Evolutionary conservation across 1,284 basidiomycete species (phyloP), one percentile per base, ranked within the genome.

Genomic region (Serendipita sp.): DNA sequence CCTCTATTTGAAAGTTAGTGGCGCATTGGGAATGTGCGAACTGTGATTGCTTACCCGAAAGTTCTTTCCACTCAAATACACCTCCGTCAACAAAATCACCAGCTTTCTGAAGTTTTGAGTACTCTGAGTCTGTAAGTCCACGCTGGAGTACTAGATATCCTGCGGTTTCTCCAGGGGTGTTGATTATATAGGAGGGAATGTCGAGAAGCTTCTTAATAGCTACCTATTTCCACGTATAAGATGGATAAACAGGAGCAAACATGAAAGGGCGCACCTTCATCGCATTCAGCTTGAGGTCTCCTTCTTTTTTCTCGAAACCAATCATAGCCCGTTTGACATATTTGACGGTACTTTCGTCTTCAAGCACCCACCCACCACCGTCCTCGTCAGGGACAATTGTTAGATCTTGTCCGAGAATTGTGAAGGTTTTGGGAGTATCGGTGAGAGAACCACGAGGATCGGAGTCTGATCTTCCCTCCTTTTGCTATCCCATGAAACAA

Each of bases 391-490:
- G 45, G 10, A 26, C 10, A 58, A 58, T 58, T 4, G 17, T 32
- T 8, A 67, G 65, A 32, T 66, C 64, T 32, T 62, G 65, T 17
- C 70, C 72, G 38, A 73, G 69, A 43, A 73, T 65, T 3, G 72
- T 73, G 34, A 73, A 70, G 15, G 68, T 69, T 41, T 70, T 67
- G 13, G 70, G 69, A 62, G 72, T 71, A 62, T 66, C 69, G 42
- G 72, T 72, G 10, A 73, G 65, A 62, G 68, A 63, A 41, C 70
- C 68, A 45, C 65, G 50, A 26, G 65, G 22, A 58, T 61, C 64
- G 70, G 71, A 63, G 70, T 63, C 63, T 76, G 72, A 63, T 77
- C 76, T 63, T 71, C 75, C 55, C 77, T 73, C 43, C 74, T 32
- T 17, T 58, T 58, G 35, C 35, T 38, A 12, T 38, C 5, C 30